Conservation (phyloP, 75 land plant species). For the Azolla pinnata region DNA sequence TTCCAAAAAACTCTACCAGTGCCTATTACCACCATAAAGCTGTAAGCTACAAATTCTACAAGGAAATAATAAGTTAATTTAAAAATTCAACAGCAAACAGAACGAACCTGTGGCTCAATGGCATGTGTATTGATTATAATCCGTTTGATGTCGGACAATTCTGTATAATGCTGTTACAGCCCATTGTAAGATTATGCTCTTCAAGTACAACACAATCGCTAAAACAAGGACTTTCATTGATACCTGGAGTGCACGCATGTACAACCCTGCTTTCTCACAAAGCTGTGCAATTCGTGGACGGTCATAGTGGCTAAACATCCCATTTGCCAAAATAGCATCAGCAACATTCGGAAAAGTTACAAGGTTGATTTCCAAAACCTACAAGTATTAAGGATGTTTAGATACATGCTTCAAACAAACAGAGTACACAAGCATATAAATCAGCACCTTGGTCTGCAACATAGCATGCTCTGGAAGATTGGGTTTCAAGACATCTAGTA, state of each 20-base stretch:
- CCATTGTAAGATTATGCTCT: constrained; percentile 86
- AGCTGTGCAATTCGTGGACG: constrained; percentile 94
- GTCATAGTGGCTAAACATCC: constrained; percentile 96
- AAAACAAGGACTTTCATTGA: too few relatives aligned
- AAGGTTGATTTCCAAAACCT: constrained; percentile 84
- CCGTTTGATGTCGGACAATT: constrained; percentile 89
- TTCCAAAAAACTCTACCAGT: constrained; percentile 91
- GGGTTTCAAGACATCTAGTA: constrained; percentile 91
- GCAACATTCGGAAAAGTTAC: constrained; percentile 96
- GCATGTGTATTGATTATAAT: constrained; percentile 96
- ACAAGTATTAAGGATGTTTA: too few relatives aligned
- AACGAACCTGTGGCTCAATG: constrained; percentile 95
- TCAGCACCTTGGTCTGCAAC: constrained; percentile 75
- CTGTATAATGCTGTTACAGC: constrained; percentile 90
- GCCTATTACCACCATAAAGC: too few relatives aligned
- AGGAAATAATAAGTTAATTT: too few relatives aligned
- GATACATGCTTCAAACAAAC: too few relatives aligned
- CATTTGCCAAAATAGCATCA: constrained; percentile 95
- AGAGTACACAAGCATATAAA: too few relatives aligned
- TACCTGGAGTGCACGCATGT: constrained; percentile 84
- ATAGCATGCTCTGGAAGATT: constrained; percentile 84
- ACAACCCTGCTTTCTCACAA: constrained; percentile 95
- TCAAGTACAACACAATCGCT: too few relatives aligned
- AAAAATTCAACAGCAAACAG: constrained; percentile 57
- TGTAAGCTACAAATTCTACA: too few relatives aligned